Evolutionary conservation across 306 rosid genomes (phyloP).

Genomic region (Benincasa hispida): DNA sequence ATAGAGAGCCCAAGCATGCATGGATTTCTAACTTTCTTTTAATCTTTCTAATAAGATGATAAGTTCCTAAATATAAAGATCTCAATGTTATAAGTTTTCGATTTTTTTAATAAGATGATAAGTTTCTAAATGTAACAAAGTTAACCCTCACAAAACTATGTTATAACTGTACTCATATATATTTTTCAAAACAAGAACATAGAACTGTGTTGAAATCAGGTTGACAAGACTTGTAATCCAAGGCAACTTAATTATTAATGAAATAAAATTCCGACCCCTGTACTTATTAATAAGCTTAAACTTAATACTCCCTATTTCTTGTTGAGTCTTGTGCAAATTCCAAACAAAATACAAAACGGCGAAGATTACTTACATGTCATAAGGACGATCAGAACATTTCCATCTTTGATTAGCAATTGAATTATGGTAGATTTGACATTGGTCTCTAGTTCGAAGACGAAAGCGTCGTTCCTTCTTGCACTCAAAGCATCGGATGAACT

Average conservation of each 20-base stretch:
- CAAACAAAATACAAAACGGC: too few relatives aligned
- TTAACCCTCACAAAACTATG: too few relatives aligned
- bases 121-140: too few relatives aligned
- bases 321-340: background rate
- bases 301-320: background rate
- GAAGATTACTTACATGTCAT: conserved; percentile 17
- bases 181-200: too few relatives aligned
- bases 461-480: conserved; percentile 35
- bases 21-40: too few relatives aligned
- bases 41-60: too few relatives aligned
- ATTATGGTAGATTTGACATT: conserved; percentile 19
- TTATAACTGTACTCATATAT: too few relatives aligned
- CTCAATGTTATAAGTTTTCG: too few relatives aligned
- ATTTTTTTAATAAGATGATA: too few relatives aligned
- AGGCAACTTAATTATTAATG: background rate
- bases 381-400: conserved; percentile 24
- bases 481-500: conserved; percentile 16
- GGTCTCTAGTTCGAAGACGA: background rate
- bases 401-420: conserved; percentile 15
- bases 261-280: background rate
- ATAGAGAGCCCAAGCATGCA: too few relatives aligned
- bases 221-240: background rate
- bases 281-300: background rate
- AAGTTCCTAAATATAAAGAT: too few relatives aligned
- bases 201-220: too few relatives aligned